Base-by-base conservation (phyloP, 257 asterid species). In the Solanum paucissectum region DNA sequence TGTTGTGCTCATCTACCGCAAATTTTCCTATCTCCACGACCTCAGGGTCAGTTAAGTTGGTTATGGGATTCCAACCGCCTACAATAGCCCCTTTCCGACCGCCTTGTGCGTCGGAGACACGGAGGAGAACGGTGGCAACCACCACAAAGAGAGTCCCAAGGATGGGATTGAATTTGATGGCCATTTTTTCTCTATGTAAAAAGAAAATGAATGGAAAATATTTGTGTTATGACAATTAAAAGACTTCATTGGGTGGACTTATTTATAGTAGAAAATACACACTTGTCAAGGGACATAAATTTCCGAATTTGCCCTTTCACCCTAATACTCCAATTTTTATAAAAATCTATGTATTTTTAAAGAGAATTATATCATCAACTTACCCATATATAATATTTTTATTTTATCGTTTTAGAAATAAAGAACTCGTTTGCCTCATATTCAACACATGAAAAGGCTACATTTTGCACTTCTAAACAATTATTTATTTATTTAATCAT, bases 1-100 rank as follows among this genome's bases (percentile, higher is more conserved):
- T 88, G 89, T 93, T 91, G 88, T 90, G 88, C 52, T 87, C 90
- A 71, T 64, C 33, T 83, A 93, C 91, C 44, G 94, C 94, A 71
- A 87, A 92, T 9, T 88, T 81, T 7, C 90, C 94, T 27, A 87
- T 74, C 55, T 66, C 33, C 71, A 87, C 88, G 79, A 92, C 90
- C 58, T 20, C 58, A 32, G 90, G 88, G 3, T 75, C 86, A 25
- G 89, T 89, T 12, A 84, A 89, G 58, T 91, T 71, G 7, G 42
- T 21, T 49, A 93, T 90, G 23, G 81, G 73, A 83, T 0, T 5
- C 93, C 91, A 91, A 9, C 90, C 82, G 4, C 71, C 84, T 5
- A 27, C 58, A 0, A 37, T 4, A 8, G 0, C 27, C 18, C n/a
- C 85, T 7, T 23, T 38, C 6, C 71, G 64, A 46, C 46, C 42